A percentile compares a stretch with the other conserved stretches of the same genome.
Evolutionary conservation across 495 filamentous ascomycete genomes (phyloP).

Genomic region (Penicillium goetzii): DNA sequence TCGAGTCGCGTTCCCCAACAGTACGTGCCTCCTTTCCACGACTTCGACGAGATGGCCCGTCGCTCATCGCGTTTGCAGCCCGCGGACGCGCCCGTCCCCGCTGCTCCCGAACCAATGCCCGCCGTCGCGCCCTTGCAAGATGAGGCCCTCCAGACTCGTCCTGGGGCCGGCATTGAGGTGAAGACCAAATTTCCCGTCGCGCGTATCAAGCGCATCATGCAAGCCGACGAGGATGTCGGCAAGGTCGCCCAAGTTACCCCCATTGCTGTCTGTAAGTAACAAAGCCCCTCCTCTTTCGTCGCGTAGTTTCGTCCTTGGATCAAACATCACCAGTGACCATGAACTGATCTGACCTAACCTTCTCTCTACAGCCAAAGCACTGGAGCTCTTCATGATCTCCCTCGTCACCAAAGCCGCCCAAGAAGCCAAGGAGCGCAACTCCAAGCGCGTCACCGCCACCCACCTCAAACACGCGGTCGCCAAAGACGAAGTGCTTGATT

Average conservation of each 20-base stretch:
- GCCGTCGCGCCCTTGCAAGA: constrained; percentile 40
- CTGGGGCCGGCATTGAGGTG: constrained; percentile 64
- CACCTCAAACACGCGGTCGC: constrained; percentile 90
- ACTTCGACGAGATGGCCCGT: constrained; percentile 50
- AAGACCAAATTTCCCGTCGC: constrained; percentile 97
- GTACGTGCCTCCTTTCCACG: constrained; percentile 41
- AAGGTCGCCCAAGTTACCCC: constrained; percentile 98
- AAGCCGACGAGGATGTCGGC: constrained; percentile 97
- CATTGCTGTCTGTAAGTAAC: constrained; percentile 78
- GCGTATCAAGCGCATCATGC: constrained; percentile 99
- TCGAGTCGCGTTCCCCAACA: constrained; percentile 38
- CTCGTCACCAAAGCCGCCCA: constrained; percentile 85
- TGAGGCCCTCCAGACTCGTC: constrained; percentile 28
- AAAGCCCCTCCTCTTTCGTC: constrained; percentile 4
- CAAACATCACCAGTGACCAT: background rate
- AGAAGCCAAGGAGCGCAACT: constrained; percentile 77
- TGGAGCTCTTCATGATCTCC: constrained; percentile 96
- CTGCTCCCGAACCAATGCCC: constrained; percentile 23
- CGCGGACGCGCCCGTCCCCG: constrained; percentile 35
- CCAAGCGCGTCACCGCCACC: constrained; percentile 84
- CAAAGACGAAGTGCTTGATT: constrained; percentile 89
- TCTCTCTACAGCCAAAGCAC: constrained; percentile 66
- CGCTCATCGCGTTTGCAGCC: constrained; percentile 49
- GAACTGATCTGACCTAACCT: constrained; percentile 22
- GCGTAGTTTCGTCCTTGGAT: background rate